Conservation (phyloP, 2,329 filamentous ascomycete species). For the Neodidymelliopsis sp. region DNA sequence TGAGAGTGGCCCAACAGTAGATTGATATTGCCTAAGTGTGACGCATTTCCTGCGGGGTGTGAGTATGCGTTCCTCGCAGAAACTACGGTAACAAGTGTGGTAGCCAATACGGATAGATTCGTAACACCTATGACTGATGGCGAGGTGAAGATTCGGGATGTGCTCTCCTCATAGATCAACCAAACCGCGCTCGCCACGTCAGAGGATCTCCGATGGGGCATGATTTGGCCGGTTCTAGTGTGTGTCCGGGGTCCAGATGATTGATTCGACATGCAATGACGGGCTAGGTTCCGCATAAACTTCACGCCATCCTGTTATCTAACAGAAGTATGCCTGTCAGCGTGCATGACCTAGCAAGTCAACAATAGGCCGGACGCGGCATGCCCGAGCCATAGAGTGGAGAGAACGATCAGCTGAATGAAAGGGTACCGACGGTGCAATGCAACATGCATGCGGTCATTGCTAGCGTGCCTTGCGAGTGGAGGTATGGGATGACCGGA, state of each 20-base stretch:
- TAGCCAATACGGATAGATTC: slow-evolving; percentile 40
- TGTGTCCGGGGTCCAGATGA: slow-evolving; percentile 51
- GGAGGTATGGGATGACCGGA: slow-evolving; percentile 48
- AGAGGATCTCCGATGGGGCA: slow-evolving; percentile 60
- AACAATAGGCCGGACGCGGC: slow-evolving; percentile 52
- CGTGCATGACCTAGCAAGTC: slow-evolving; percentile 50
- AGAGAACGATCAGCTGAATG: slow-evolving; percentile 51
- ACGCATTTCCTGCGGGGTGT: slow-evolving; percentile 39
- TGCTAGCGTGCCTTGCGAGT: slow-evolving; percentile 45
- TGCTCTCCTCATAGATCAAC: slow-evolving; percentile 50
- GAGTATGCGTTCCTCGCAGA: slow-evolving; percentile 42
- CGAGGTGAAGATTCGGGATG: slow-evolving; percentile 49
- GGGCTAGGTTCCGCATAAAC: slow-evolving; percentile 54
- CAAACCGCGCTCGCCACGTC: slow-evolving; percentile 59
- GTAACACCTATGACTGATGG: slow-evolving; percentile 50
- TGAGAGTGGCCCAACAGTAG: slow-evolving; percentile 38
- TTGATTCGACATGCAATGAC: slow-evolving; percentile 54
- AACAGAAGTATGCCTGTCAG: slow-evolving; percentile 52
- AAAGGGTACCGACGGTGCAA: slow-evolving; percentile 42
- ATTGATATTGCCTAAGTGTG: slow-evolving; percentile 45
- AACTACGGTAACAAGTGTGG: slow-evolving; percentile 34
- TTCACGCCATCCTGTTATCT: slow-evolving; percentile 53
- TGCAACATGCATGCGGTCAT: slow-evolving; percentile 50
- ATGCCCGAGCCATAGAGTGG: slow-evolving; percentile 49
- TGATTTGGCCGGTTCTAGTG: slow-evolving; percentile 57